These are phyloP conservation scores for Ajuga chamaepitys DNA, from an alignment of 257 asterid genomes.

Conservation along the genomic window DNA sequence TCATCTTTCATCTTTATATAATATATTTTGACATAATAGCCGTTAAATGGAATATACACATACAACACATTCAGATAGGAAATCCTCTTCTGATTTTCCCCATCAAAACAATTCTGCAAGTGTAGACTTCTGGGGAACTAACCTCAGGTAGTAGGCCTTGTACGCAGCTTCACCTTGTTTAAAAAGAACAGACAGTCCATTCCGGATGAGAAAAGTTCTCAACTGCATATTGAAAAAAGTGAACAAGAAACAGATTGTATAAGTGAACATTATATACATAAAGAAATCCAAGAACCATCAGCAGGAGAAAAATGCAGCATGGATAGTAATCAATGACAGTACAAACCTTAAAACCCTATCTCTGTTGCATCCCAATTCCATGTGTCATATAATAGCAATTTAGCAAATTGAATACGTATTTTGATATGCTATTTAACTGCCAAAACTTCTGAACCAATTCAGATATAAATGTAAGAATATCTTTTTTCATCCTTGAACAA, in stretches of 20 bases:
- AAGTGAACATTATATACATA: neutral
- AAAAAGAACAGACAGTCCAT: conserved; percentile 81
- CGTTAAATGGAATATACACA: neutral
- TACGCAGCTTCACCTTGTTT: conserved; percentile 91
- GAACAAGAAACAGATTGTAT: neutral
- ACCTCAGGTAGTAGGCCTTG: conserved; percentile 87
- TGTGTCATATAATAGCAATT: neutral
- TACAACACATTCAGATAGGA: neutral
- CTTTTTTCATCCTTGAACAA: neutral
- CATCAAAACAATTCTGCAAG: neutral
- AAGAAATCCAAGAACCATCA: neutral
- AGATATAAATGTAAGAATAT: neutral
- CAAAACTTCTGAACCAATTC: neutral
- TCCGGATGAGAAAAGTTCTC: conserved; percentile 86
- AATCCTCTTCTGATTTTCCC: neutral
- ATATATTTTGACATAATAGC: neutral
- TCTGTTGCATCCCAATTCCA: neutral
- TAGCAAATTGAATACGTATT: neutral
- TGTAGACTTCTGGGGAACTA: conserved; percentile 14
- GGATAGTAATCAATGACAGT: neutral
- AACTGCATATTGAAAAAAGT: conserved; percentile 41
- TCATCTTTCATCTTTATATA: conserved; percentile 1
- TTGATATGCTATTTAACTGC: conserved; percentile 1
- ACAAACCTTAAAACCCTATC: neutral
- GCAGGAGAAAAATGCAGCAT: neutral